A percentile compares a stretch with the other conserved stretches of the same genome.
phyloP scores from a whole-genome alignment of 257 asterid species.

The Solanum chiquidenum region DNA sequence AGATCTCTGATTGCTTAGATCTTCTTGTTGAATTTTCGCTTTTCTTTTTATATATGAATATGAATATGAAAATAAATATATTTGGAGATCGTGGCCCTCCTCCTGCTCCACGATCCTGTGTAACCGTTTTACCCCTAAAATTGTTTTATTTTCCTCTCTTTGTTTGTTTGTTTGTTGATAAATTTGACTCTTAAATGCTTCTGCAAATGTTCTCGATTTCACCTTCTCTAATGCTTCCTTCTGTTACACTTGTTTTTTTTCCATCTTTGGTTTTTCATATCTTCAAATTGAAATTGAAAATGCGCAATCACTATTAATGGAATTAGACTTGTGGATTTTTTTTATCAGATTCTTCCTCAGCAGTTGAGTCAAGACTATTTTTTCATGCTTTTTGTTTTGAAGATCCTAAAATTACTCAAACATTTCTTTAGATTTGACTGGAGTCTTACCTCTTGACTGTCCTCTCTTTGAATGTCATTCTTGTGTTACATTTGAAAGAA shows the following conservation, averaged over 20 bases:
- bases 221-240: background rate
- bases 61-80: background rate
- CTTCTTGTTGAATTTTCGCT: slow-evolving; percentile 10
- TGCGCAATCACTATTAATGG: background rate
- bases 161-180: background rate
- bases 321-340: background rate
- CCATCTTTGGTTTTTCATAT: background rate
- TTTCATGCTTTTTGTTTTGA: background rate
- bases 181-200: background rate
- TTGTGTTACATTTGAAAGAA: background rate
- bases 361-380: too few relatives aligned
- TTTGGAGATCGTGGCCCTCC: background rate
- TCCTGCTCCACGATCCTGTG: background rate
- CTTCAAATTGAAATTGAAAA: background rate
- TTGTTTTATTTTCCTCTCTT: background rate
- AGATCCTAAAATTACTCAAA: background rate
- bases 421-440: background rate
- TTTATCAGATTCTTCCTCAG: background rate
- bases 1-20: slow-evolving; percentile 8
- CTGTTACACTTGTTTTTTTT: background rate
- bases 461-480: background rate
- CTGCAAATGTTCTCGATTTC: background rate
- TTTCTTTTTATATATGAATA: background rate
- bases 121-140: background rate
- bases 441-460: background rate